A percentile compares a stretch with the other conserved stretches of the same genome.
These are phyloP conservation scores for Acanthamoeba royreba DNA, from an alignment of 208 protist genomes.

Conservation along the genomic window DNA sequence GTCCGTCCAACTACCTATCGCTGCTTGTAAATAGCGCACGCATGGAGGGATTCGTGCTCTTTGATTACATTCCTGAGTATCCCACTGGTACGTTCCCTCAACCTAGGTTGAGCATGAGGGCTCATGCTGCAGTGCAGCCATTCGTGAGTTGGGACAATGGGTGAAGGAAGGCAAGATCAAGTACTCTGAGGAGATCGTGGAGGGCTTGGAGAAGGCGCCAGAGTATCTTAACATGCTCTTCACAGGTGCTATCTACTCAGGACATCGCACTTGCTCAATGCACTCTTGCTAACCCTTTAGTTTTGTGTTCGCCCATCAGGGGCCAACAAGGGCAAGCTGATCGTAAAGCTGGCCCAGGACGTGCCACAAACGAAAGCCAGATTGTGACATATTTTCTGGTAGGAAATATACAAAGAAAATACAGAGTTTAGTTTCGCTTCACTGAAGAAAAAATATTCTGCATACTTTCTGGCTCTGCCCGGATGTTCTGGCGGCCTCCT, in stretches of 20 bases:
- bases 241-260: neutral
- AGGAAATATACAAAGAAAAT: too few relatives aligned
- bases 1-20: slow-evolving; percentile 41
- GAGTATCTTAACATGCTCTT: slow-evolving; percentile 37
- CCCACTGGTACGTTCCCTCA: neutral
- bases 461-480: too few relatives aligned
- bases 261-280: too few relatives aligned
- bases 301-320: neutral
- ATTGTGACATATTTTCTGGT: neutral
- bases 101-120: neutral
- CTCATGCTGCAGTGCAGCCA: neutral
- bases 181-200: slow-evolving; percentile 40
- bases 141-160: slow-evolving; percentile 17
- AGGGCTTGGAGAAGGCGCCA: slow-evolving; percentile 48
- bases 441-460: too few relatives aligned
- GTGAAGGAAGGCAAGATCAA: slow-evolving; percentile 52
- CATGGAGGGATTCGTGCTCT: slow-evolving; percentile 46
- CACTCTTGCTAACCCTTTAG: neutral
- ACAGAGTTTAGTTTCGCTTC: too few relatives aligned
- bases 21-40: slow-evolving; percentile 23
- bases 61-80: slow-evolving; percentile 33
- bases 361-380: neutral
- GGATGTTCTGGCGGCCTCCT: too few relatives aligned
- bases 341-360: slow-evolving; percentile 36
- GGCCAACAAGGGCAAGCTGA: slow-evolving; percentile 39